Base-by-base conservation (phyloP, 257 asterid genomes). In the Ilex asprella region DNA sequence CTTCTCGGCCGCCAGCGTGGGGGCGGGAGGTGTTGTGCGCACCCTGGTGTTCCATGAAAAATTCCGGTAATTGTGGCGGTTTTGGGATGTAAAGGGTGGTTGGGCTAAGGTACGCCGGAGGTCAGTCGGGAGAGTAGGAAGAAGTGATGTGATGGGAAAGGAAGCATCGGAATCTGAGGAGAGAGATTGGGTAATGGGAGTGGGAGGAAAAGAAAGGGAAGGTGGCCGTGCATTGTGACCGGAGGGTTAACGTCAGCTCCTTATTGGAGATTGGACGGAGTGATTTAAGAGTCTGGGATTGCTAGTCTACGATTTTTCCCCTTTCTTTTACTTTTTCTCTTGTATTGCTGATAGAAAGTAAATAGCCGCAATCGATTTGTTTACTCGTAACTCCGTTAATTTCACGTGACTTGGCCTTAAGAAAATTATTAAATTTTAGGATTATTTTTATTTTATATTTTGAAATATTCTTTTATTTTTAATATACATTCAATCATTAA, bases 1-100 rank as follows among this genome's bases (percentile, higher is more conserved):
- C 91, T 71, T 86, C 95, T 1, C 95, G 88, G 68, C 76, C 76
- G 32, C 76, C 76, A 5, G 72, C 69, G 58, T 66, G 64, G 14
- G 57, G 54, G 51, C 76, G 67, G 16, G 51, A 29, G 56, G 62
- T 31, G 16, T 29, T 16, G 43, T 58, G 58, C 12, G 16, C 43
- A 1, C 31, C 39, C 53, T 55, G 50, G 50, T 16, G 56, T 56
- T 65, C 72, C 76, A 71, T 71, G 39, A 21, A 56, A 39, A 56
- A 15, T n/a, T 31, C 12, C 14, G 57, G 56, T 29, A 62, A 39
- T 39, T 41, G 9, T 44, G 13, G 50, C 9, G 29, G 32, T 5
- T 64, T 41, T 14, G 2, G 27, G 56, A 59, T 13, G 31, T 5
- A 46, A 35, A 47, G 30, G 9, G 61, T 13, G 55, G 15, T 57